phyloP scores from a whole-genome alignment of 1,139 yeast genomes.

The Nakaseomyces kungkrabaensis region DNA sequence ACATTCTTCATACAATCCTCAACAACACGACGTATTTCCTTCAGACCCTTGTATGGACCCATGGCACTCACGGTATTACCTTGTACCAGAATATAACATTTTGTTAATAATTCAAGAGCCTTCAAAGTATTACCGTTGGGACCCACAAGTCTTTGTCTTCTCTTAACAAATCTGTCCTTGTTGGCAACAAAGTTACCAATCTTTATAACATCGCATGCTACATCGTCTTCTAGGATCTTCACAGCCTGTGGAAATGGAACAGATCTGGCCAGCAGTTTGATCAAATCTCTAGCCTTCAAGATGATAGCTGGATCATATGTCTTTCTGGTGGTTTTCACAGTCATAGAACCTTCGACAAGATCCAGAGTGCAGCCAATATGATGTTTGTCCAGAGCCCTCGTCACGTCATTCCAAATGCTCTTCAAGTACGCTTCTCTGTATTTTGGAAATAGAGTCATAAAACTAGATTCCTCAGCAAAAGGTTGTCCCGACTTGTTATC shows the following conservation, averaged over 20 bases:
- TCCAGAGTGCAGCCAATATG: conserved; percentile 75
- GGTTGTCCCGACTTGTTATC: conserved; percentile 80
- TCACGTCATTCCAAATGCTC: conserved; percentile 89
- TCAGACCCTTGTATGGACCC: conserved; percentile 94
- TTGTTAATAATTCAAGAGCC: conserved; percentile 85
- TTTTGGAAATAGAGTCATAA: conserved; percentile 92
- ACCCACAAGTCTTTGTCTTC: conserved; percentile 94
- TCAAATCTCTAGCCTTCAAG: conserved; percentile 87
- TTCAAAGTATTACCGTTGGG: conserved; percentile 95
- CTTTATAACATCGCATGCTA: conserved; percentile 93
- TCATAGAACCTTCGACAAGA: conserved; percentile 94
- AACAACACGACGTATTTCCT: conserved; percentile 85
- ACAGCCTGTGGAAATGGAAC: conserved; percentile 97
- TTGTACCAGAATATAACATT: conserved; percentile 90
- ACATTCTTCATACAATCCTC: conserved; percentile 96
- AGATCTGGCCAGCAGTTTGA: conserved; percentile 86
- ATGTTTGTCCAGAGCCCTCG: conserved; percentile 62
- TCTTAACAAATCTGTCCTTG: conserved; percentile 86
- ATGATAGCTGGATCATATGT: conserved; percentile 93
- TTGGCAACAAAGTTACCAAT: conserved; percentile 83
- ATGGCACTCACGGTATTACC: conserved; percentile 95
- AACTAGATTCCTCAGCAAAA: conserved; percentile 88
- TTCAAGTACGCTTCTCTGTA: conserved; percentile 87
- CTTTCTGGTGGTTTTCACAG: conserved; percentile 89
- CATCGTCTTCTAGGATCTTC: conserved; percentile 80